Percentiles rank a stretch among this genome's conserved stretches.
Evolutionary conservation across 176 grass and related monocot genomes (phyloP).

Genomic region (Triticum turgidum): DNA sequence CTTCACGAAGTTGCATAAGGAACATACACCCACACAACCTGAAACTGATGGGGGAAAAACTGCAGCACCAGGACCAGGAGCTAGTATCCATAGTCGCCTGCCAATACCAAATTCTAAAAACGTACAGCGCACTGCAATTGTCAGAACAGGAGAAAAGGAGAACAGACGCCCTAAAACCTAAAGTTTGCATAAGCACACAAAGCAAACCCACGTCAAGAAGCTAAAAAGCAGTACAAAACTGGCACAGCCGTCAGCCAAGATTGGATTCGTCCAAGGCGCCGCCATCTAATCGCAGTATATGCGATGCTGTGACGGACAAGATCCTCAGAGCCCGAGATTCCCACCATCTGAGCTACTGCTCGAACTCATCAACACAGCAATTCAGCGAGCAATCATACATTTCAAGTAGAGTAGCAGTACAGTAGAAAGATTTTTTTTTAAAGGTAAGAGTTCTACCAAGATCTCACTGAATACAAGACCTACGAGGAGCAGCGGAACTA

Average conservation of each 20-base stretch:
- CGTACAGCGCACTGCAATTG: neutral
- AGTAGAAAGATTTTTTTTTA: neutral
- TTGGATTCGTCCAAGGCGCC: neutral
- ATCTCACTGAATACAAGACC: conserved; percentile 4
- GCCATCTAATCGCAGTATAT: neutral
- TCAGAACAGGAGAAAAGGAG: neutral
- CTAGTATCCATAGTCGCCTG: neutral
- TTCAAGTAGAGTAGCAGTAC: neutral
- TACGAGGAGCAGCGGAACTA: neutral
- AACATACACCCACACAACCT: neutral
- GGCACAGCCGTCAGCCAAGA: neutral
- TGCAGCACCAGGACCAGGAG: neutral
- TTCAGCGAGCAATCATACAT: conserved; percentile 6
- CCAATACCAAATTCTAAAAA: neutral
- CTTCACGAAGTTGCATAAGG: neutral
- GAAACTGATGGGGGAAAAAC: neutral
- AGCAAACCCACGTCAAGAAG: neutral
- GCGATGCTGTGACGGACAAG: neutral
- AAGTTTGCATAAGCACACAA: neutral
- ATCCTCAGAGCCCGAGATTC: neutral
- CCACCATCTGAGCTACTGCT: neutral
- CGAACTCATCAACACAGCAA: neutral
- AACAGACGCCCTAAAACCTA: neutral
- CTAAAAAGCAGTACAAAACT: neutral
- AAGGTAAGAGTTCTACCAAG: neutral